Percentiles rank a stretch among this genome's conserved stretches.
These are phyloP conservation scores for Tuctoria greenei DNA, from an alignment of 176 grass and related monocot genomes.

Conservation along the genomic window DNA sequence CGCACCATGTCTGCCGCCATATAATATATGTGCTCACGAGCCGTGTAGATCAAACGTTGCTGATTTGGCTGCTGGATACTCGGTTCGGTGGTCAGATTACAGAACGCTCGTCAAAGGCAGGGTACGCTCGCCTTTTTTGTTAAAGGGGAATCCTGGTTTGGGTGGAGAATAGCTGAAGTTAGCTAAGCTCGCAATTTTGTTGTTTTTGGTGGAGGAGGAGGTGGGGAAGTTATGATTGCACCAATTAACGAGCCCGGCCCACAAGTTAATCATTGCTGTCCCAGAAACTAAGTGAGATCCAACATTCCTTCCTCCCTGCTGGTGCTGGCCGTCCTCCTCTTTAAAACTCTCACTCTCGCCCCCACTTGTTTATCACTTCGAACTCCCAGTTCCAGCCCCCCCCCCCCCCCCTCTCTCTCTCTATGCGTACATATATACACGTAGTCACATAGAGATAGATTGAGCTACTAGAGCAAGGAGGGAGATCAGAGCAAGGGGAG, in stretches of 20 bases:
- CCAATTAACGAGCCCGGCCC: slow-evolving; percentile 62
- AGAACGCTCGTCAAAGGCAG: slow-evolving; percentile 24
- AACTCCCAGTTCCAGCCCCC: slow-evolving; percentile 31
- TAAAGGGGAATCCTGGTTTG: slow-evolving; percentile 11
- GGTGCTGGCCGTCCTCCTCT: slow-evolving; percentile 12
- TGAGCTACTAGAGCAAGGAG: not conserved
- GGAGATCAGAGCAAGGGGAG: not conserved
- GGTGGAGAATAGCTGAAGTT: slow-evolving; percentile 62
- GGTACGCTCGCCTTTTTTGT: not conserved
- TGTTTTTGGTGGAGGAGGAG: slow-evolving; percentile 25
- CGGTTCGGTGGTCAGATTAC: slow-evolving; percentile 37
- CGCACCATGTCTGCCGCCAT: slow-evolving; percentile 6
- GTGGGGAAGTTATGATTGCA: slow-evolving; percentile 69
- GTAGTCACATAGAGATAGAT: not conserved
- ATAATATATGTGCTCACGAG: not conserved
- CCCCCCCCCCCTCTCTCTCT: not conserved
- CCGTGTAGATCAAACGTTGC: slow-evolving; percentile 14
- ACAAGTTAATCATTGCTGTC: slow-evolving; percentile 62
- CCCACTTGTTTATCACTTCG: slow-evolving; percentile 52
- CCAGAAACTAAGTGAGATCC: slow-evolving; percentile 58
- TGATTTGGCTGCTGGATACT: slow-evolving; percentile 6
- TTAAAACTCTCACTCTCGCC: slow-evolving; percentile 57
- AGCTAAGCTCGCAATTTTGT: slow-evolving; percentile 42
- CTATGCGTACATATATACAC: not conserved
- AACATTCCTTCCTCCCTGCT: slow-evolving; percentile 44